Base-by-base conservation (phyloP, 2,329 filamentous ascomycete species). In the Pseudogymnoascus pannorum region DNA sequence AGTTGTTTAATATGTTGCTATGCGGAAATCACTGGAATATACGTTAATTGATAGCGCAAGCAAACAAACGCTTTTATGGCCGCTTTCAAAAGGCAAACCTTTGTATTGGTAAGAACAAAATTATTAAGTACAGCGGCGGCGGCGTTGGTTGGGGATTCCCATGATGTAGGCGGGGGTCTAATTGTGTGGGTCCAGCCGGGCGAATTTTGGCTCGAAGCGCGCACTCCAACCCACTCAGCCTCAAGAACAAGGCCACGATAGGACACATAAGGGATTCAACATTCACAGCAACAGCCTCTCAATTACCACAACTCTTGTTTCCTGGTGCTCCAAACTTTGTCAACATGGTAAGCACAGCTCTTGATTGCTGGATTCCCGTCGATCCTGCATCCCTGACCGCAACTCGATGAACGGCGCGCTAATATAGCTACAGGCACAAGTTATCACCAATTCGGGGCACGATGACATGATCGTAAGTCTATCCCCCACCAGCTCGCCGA, bases 401-500 rank as follows among this genome's bases (percentile, higher is more conserved):
- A 22, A 24, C 20, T 24, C 7, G 40, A 44, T 44, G 40, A 3
- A 31, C 51, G n/a, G n/a, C 4, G n/a, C n/a, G 51, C 51, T 57
- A 57, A 57, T 35, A 57, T 20, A 31, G n/a, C 26, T 57, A 31
- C 12, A 88, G 86, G 83, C 88, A 63, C 89, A 92, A 79, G 86
- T 91, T 71, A 92, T 92, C 76, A 84, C 88, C 67, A 92, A 91
- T 76, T 89, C 88, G 65, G 88, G 89, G 73, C 94, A 99, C 80
- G 93, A 97, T 88, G 93, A 97, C 75, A 97, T 97, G 93, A 97
- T 99, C 84, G 93, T 97, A 92, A 72, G 90, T 85, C 68, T 33
- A 59, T 63, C 63, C 59, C 40, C 16, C 16, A 58, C 12, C 54
- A n/a, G 3, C 54, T 16, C 54, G 24, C 16, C 16, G 54, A 58